Percentiles rank a stretch among this genome's conserved stretches.
Evolutionary conservation across 108 stramenopile species (phyloP).

Genomic region (Pseudonitzschia multistriata): DNA sequence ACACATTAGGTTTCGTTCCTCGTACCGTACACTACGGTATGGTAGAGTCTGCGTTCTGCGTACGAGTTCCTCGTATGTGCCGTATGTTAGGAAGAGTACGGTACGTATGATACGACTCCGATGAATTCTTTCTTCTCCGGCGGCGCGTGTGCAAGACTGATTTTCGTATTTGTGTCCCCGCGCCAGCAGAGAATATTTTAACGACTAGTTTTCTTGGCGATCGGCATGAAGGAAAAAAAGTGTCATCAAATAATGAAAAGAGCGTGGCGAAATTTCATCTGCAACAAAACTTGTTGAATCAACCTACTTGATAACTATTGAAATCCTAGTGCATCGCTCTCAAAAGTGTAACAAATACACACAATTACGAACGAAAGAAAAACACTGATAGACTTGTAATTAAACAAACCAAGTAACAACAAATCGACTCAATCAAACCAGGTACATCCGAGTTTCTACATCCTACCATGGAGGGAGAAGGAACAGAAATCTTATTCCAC

Average conservation of each 20-base stretch:
- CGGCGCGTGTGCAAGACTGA: background rate
- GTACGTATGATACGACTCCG: too few relatives aligned
- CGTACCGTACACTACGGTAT: too few relatives aligned
- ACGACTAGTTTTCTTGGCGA: constrained; percentile 11
- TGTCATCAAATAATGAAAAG: background rate
- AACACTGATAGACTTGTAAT: too few relatives aligned
- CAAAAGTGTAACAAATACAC: too few relatives aligned
- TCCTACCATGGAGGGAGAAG: constrained; percentile 4
- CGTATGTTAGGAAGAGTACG: too few relatives aligned
- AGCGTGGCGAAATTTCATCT: background rate
- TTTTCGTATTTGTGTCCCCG: background rate
- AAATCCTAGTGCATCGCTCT: too few relatives aligned
- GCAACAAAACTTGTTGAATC: too few relatives aligned
- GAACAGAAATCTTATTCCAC: constrained; percentile 6
- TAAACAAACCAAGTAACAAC: background rate
- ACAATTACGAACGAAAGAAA: too few relatives aligned
- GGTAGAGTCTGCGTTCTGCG: too few relatives aligned
- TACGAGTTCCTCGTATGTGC: too few relatives aligned
- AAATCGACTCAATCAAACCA: background rate
- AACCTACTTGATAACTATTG: too few relatives aligned
- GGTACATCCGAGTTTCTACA: background rate
- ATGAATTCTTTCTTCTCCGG: background rate
- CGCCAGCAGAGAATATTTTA: constrained; percentile 3
- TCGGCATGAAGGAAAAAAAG: background rate
- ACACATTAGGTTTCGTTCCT: too few relatives aligned